Percentiles rank a stretch among this genome's conserved stretches.
Conservation (phyloP, 2,329 filamentous ascomycete genomes). For the Fusarium kyushuense region DNA sequence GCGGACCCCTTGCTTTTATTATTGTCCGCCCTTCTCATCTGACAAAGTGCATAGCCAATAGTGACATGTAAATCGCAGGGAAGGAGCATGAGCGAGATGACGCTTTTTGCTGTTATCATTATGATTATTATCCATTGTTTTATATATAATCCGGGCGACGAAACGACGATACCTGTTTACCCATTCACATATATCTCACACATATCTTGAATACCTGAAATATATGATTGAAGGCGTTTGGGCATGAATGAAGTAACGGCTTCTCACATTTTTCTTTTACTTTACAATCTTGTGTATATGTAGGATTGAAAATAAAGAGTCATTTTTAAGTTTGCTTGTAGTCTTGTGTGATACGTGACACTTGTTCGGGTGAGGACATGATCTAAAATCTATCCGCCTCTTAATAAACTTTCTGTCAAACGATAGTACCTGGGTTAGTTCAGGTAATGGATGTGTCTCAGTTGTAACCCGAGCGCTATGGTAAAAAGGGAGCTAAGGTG, state of each 20-base stretch:
- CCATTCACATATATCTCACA: background rate
- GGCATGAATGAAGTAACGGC: constrained; percentile 34
- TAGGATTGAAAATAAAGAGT: constrained; percentile 36
- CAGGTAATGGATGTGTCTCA: background rate
- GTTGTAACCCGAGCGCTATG: constrained; percentile 5
- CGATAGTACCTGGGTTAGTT: background rate
- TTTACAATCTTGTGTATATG: background rate
- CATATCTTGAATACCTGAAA: background rate
- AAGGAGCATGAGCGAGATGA: constrained; percentile 22
- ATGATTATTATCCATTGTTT: constrained; percentile 1
- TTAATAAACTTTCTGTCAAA: background rate
- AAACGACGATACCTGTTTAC: constrained; percentile 12
- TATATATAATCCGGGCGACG: constrained; percentile 17
- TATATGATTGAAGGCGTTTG: constrained; percentile 25
- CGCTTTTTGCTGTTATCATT: constrained; percentile 6
- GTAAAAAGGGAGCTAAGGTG: background rate
- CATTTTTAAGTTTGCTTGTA: constrained; percentile 18
- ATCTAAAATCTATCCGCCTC: background rate
- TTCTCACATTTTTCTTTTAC: constrained; percentile 5
- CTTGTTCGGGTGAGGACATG: constrained; percentile 6
- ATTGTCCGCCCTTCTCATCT: constrained; percentile 31
- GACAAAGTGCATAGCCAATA: constrained; percentile 41
- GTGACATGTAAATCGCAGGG: constrained; percentile 45
- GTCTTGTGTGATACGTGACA: constrained; percentile 33
- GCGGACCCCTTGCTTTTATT: constrained; percentile 8